Evolutionary conservation across 1,139 yeast genomes (phyloP).

Genomic region (Taphrina wiesneri): DNA sequence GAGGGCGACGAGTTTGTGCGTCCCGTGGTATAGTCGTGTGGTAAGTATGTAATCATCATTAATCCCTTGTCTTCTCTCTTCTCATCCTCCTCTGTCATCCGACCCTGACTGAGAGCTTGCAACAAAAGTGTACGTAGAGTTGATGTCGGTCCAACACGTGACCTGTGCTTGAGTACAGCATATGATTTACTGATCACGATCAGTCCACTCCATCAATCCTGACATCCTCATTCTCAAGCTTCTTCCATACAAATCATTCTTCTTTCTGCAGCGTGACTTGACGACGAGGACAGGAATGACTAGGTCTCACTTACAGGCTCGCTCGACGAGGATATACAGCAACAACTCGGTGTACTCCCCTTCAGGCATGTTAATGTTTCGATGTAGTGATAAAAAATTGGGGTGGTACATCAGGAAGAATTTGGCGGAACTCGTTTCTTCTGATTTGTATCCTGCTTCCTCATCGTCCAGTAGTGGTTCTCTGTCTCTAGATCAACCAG

Average conservation of each 20-base stretch:
- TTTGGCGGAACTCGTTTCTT: slow-evolving; percentile 2
- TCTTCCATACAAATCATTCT: too few species aligned
- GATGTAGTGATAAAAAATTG: slow-evolving; percentile 21
- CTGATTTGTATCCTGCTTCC: background rate
- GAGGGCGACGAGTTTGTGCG: slow-evolving; percentile 27
- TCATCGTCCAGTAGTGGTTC: background rate
- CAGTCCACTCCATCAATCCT: too few species aligned
- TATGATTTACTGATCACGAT: too few species aligned
- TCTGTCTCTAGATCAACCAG: too few species aligned
- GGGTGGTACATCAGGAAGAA: slow-evolving; percentile 10
- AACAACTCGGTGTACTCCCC: slow-evolving; percentile 16
- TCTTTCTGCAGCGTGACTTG: background rate
- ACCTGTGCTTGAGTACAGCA: too few species aligned
- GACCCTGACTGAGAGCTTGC: too few species aligned
- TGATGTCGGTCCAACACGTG: too few species aligned
- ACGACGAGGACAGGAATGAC: background rate
- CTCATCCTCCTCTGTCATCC: too few species aligned
- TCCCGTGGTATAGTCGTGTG: slow-evolving; percentile 19
- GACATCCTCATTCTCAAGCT: too few species aligned
- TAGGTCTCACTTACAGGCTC: slow-evolving; percentile 17
- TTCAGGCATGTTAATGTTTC: slow-evolving; percentile 8
- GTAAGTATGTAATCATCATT: background rate
- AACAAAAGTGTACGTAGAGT: too few species aligned
- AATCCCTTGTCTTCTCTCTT: background rate
- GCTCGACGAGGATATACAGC: slow-evolving; percentile 10